Base-by-base conservation (phyloP, 2,329 filamentous ascomycete genomes). In the Talaromyces rugulosus region DNA sequence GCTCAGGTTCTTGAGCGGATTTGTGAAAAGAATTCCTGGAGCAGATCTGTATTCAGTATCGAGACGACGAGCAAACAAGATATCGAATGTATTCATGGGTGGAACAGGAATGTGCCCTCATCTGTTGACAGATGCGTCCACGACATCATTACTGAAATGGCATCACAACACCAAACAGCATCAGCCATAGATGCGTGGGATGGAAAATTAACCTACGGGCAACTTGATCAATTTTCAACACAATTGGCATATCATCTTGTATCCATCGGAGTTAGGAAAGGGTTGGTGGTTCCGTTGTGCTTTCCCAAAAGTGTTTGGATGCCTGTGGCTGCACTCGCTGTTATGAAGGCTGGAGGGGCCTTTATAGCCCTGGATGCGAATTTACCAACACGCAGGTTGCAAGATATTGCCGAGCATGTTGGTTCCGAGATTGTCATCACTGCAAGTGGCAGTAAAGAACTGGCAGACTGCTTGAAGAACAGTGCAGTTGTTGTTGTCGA, bases 121-220 rank as follows among this genome's bases (percentile, higher is more conserved):
- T n/a, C 52, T 31, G 30, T 56, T 1, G 30, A 47, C 28, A 31
- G 5, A 5, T 60, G 51, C 33, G 42, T 61, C 27, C 54, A 61
- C 53, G 54, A 61, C 5, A 34, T 61, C 9, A 58, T 61, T 5
- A 18, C 50, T 52, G 28, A 52, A 31, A 8, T 16, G 12, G 53
- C 30, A 33, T n/a, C 5, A 12, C 12, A 16, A 11, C 58, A 51
- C n/a, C 61, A 51, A 9, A 23, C 42, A 4, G 18, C 18, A n/a
- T 16, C 23, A 30, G 72, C 72, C 9, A 65, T 73, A 33, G 63
- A 62, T 50, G 67, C 71, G 1, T 74, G 72, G 71, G 72, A 74
- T 61, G 72, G 72, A 9, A 60, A 64, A 2, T 55, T 56, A 18
- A 61, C 59, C 11, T 61, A 61, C 40, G 14, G 18, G 16, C 50